Conservation (phyloP, 2,329 filamentous ascomycete genomes). For the Cryphonectria japonica region DNA sequence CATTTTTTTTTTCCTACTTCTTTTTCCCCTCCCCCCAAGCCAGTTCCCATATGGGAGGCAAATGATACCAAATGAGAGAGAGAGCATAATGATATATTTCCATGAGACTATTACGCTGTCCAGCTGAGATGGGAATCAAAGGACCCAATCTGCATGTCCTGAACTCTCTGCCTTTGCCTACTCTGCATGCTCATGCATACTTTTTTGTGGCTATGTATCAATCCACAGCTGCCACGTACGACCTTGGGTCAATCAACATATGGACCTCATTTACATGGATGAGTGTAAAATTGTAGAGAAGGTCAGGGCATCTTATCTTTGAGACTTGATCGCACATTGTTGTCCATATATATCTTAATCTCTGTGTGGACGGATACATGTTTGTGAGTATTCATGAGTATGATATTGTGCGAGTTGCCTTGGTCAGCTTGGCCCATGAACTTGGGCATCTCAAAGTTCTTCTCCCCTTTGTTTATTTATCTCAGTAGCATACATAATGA, state of each 20-base stretch:
- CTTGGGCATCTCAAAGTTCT: background rate
- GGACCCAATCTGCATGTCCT: background rate
- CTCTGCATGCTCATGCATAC: background rate
- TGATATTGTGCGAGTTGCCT: background rate
- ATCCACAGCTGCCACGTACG: background rate
- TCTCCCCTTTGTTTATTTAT: background rate
- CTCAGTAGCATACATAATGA: no score
- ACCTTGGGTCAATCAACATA: background rate
- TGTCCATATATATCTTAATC: background rate
- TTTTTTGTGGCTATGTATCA: background rate
- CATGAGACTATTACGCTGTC: background rate
- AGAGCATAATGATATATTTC: conserved; percentile 9
- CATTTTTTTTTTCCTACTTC: background rate
- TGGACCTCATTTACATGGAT: background rate
- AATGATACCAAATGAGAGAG: conserved; percentile 30
- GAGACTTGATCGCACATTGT: background rate
- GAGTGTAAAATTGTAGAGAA: background rate
- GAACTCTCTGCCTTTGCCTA: background rate
- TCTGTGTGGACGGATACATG: background rate
- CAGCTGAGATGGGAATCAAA: background rate
- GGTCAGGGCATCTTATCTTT: background rate
- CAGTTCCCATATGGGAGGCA: conserved; percentile 15
- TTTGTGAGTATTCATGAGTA: background rate
- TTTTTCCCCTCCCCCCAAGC: background rate
- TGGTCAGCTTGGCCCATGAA: background rate